Evolutionary conservation across 2,329 filamentous ascomycete genomes (phyloP).

Genomic region (Xylaria sp.): DNA sequence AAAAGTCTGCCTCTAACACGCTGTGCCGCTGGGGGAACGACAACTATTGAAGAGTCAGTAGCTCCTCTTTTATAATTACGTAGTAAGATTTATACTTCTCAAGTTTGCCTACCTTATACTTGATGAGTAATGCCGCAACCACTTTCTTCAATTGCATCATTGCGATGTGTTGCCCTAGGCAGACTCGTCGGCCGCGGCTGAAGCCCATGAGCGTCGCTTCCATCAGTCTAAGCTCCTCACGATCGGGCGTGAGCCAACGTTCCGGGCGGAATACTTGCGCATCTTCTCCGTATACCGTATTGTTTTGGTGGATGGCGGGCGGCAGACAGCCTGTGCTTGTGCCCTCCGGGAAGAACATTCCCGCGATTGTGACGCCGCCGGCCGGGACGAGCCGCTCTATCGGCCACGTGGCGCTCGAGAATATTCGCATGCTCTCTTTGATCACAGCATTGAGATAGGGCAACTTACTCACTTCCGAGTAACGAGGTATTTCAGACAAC

Average conservation of each 20-base stretch:
- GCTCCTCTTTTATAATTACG: no score
- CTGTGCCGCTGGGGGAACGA: neutral
- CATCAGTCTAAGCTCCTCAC: constrained; percentile 29
- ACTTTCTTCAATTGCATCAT: constrained; percentile 34
- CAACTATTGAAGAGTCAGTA: neutral
- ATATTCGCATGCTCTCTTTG: constrained; percentile 40
- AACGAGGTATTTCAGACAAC: constrained; percentile 30
- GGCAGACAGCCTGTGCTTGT: constrained; percentile 66
- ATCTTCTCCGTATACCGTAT: constrained; percentile 62
- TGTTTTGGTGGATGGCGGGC: constrained; percentile 64
- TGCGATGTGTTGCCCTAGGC: constrained; percentile 31
- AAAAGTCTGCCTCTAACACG: neutral
- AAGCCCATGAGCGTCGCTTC: constrained; percentile 35
- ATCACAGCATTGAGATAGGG: constrained; percentile 36
- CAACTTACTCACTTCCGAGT: constrained; percentile 29
- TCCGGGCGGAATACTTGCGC: constrained; percentile 63
- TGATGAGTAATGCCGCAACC: constrained; percentile 31
- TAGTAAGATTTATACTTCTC: neutral
- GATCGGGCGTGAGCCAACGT: constrained; percentile 50
- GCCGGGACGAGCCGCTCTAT: constrained; percentile 67
- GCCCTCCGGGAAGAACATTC: constrained; percentile 15
- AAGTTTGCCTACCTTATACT: neutral
- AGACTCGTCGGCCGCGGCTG: constrained; percentile 30
- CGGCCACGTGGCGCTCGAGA: constrained; percentile 64
- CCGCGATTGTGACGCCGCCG: constrained; percentile 56